phyloP scores from a whole-genome alignment of 2,329 filamentous ascomycete genomes.

The Fusarium sororula region DNA sequence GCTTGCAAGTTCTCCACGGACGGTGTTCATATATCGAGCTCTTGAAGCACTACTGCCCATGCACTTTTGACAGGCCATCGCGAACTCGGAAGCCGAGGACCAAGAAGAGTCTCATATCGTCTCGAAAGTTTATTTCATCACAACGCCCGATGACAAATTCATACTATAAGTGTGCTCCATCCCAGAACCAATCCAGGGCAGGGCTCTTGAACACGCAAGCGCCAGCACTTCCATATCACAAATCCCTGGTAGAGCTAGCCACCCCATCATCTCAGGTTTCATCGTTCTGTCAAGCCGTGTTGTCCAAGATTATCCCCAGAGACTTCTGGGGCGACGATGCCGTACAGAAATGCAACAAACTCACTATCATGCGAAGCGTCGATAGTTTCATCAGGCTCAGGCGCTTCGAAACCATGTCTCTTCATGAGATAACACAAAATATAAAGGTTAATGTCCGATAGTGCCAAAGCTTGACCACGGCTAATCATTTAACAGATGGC shows the following conservation, averaged over 20 bases:
- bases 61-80: constrained; percentile 39
- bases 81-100: background rate
- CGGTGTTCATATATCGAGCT: constrained; percentile 84
- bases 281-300: constrained; percentile 82
- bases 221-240: constrained; percentile 18
- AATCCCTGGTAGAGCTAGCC: constrained; percentile 71
- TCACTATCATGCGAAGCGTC: constrained; percentile 70
- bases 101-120: constrained; percentile 1
- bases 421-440: constrained; percentile 81
- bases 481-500: constrained; percentile 61
- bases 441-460: constrained; percentile 67
- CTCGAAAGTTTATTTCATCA: background rate
- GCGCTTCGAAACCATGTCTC: constrained; percentile 80
- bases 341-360: constrained; percentile 66
- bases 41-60: constrained; percentile 82
- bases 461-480: background rate
- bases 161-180: constrained; percentile 19
- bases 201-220: constrained; percentile 2
- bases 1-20: constrained; percentile 74
- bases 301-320: constrained; percentile 77
- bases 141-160: background rate
- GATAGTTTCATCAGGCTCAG: constrained; percentile 80
- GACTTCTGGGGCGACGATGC: constrained; percentile 75
- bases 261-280: constrained; percentile 76
- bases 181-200: constrained; percentile 14